Evolutionary conservation across 106 monocot species (phyloP), one percentile per base, ranked within the genome.

Genomic region (Allium cepa): DNA sequence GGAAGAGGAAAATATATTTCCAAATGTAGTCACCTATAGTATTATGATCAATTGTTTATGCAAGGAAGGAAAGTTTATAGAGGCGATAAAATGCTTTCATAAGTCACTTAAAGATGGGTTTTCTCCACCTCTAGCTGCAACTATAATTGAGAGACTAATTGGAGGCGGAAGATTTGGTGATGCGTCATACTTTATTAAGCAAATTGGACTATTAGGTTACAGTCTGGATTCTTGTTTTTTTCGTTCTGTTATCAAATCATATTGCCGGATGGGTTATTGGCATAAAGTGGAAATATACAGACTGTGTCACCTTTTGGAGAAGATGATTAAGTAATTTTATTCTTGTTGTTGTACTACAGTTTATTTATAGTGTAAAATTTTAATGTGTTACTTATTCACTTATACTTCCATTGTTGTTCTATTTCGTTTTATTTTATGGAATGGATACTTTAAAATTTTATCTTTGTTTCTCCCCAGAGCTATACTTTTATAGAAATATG

Each of bases 231-330:
- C 15, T 57, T 47, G 28, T 46, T 36, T 81, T 14, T 73, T 78
- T 59, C 69, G 75, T 53, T 49, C 62, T 53, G 17, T 72, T n/a
- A 79, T 88, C 57, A 76, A 14, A 60, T 70, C 70, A 55, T 76
- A 71, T 59, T 88, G 88, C 56, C 58, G 63, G 68, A 49, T 63
- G 8, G 84, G 88, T 27, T 84, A 70, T 71, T 88, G 88, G 73
- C 57, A 10, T n/a, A 68, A 62, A 18, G 50, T 53, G 55, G 70
- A 81, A 16, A 78, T 81, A 5, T 76, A 62, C 71, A 53, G 27
- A 57, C 18, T 88, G 11, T 76, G 76, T 63, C 50, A 68, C 72
- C 53, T 73, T 62, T 22, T 88, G 63, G 88, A 80, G 11, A 81
- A 79, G 63, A 81, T 88, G 88, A 72, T 88, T 56, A 17, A 50